These are phyloP conservation scores for Escallonia herrerae DNA, from an alignment of 129 eudicot species.

Conservation along the genomic window DNA sequence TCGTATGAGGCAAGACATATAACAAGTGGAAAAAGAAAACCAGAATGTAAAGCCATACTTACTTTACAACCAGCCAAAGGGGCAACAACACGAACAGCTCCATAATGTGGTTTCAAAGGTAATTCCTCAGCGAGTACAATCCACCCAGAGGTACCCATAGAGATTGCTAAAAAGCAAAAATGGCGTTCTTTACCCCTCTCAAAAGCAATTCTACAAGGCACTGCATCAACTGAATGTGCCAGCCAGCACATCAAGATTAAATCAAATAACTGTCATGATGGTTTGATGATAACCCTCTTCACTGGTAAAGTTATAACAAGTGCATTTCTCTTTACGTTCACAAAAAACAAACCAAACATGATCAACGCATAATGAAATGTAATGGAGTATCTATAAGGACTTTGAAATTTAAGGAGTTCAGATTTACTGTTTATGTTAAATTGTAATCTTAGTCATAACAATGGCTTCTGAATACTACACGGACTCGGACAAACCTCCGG, in stretches of 20 bases:
- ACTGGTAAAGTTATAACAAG: background rate
- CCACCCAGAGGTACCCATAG: slow-evolving; percentile 83
- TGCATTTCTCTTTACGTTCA: background rate
- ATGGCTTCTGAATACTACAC: too few relatives aligned
- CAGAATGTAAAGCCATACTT: slow-evolving; percentile 5
- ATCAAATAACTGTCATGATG: background rate
- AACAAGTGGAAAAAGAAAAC: too few relatives aligned
- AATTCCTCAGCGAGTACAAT: slow-evolving; percentile 73
- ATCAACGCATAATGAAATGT: too few relatives aligned
- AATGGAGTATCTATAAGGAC: too few relatives aligned
- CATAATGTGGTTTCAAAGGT: slow-evolving; percentile 39
- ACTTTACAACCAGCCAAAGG: slow-evolving; percentile 93
- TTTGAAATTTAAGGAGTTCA: too few relatives aligned
- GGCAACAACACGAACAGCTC: slow-evolving; percentile 74
- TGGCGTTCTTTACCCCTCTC: slow-evolving; percentile 96
- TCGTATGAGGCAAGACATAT: too few relatives aligned
- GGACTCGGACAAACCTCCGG: too few relatives aligned
- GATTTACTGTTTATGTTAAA: too few relatives aligned
- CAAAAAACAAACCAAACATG: background rate
- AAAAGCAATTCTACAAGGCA: slow-evolving; percentile 92
- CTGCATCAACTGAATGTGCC: slow-evolving; percentile 62
- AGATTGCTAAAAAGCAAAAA: slow-evolving; percentile 57
- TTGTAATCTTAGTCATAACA: too few relatives aligned
- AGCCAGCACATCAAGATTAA: slow-evolving; percentile 8
- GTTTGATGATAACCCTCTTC: too few relatives aligned